These are phyloP conservation scores for Aschersonia sp. DNA, from an alignment of 2,329 filamentous ascomycete genomes.

Conservation along the genomic window DNA sequence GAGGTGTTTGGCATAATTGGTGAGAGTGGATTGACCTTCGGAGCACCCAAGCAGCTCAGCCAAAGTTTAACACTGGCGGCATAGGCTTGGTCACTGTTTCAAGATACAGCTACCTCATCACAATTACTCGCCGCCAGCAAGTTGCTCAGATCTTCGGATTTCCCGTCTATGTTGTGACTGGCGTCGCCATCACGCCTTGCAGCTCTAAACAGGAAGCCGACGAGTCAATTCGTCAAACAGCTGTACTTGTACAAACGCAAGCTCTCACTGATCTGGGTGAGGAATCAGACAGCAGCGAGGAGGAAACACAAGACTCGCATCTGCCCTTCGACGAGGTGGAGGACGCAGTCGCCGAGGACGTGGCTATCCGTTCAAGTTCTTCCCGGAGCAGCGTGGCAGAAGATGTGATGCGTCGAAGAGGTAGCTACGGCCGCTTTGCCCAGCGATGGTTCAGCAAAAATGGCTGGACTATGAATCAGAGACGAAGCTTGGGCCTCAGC, in stretches of 20 bases:
- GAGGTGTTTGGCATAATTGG: constrained; percentile 47
- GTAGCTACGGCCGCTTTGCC: constrained; percentile 79
- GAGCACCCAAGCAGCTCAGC: neutral
- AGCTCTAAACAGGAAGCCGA: constrained; percentile 61
- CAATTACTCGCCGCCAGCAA: constrained; percentile 73
- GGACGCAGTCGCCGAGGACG: constrained; percentile 19
- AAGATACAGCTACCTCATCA: constrained; percentile 68
- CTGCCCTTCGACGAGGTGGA: constrained; percentile 29
- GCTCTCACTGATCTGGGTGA: constrained; percentile 24
- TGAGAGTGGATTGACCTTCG: constrained; percentile 14
- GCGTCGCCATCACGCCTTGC: constrained; percentile 82
- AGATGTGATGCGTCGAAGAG: constrained; percentile 72
- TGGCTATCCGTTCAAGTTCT: constrained; percentile 16
- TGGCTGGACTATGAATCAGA: constrained; percentile 63
- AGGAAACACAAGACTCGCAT: constrained; percentile 22
- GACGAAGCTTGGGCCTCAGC: constrained; percentile 55
- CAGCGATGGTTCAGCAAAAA: constrained; percentile 81
- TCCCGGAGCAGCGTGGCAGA: constrained; percentile 57
- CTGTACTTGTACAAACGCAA: constrained; percentile 22
- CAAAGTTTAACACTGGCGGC: neutral
- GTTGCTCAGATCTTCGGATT: constrained; percentile 75
- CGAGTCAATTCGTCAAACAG: constrained; percentile 52
- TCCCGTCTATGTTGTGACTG: constrained; percentile 74
- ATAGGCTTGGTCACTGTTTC: constrained; percentile 74
- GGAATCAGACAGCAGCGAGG: constrained; percentile 32